Evolutionary conservation across 1,284 basidiomycete species (phyloP).

Genomic region (Agroathelia rolfsii): DNA sequence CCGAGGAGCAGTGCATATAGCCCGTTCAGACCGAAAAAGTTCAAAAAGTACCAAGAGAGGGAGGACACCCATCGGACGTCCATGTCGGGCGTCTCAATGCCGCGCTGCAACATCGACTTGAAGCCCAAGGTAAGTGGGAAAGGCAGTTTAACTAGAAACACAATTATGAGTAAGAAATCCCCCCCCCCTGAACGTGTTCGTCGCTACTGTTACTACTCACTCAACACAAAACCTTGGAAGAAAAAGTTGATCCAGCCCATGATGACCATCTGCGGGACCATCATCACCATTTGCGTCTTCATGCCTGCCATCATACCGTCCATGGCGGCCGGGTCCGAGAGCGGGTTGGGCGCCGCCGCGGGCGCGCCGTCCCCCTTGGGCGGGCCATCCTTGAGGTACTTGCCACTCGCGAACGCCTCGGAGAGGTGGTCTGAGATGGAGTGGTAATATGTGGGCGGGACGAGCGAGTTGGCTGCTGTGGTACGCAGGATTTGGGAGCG

Average conservation of each 20-base stretch:
- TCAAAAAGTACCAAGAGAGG: conserved; percentile 98
- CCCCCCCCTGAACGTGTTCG: neutral
- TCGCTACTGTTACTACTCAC: conserved; percentile 68
- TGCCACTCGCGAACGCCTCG: conserved; percentile 62
- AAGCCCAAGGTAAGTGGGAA: conserved; percentile 96
- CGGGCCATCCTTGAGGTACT: conserved; percentile 79
- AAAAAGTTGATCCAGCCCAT: conserved; percentile 99
- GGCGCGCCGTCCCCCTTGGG: conserved; percentile 51
- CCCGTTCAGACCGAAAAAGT: conserved; percentile 96
- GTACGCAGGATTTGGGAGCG: conserved; percentile 79
- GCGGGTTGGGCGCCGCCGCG: conserved; percentile 54
- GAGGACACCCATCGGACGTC: conserved; percentile 99
- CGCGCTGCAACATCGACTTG: conserved; percentile 97
- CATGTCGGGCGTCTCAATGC: conserved; percentile 93
- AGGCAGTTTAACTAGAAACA: conserved; percentile 79
- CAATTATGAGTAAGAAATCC: conserved; percentile 1
- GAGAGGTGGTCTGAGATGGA: conserved; percentile 68
- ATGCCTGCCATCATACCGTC: conserved; percentile 98
- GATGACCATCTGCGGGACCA: conserved; percentile 96
- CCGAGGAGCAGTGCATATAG: conserved; percentile 92
- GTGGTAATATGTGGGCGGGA: conserved; percentile 67
- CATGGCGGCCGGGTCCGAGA: conserved; percentile 87
- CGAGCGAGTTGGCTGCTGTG: conserved; percentile 70
- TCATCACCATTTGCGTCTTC: conserved; percentile 99
- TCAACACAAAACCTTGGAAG: conserved; percentile 96